Evolutionary conservation across 305 asterid species (phyloP), one percentile per base, ranked within the genome.

Genomic region (Petunia hybrid): DNA sequence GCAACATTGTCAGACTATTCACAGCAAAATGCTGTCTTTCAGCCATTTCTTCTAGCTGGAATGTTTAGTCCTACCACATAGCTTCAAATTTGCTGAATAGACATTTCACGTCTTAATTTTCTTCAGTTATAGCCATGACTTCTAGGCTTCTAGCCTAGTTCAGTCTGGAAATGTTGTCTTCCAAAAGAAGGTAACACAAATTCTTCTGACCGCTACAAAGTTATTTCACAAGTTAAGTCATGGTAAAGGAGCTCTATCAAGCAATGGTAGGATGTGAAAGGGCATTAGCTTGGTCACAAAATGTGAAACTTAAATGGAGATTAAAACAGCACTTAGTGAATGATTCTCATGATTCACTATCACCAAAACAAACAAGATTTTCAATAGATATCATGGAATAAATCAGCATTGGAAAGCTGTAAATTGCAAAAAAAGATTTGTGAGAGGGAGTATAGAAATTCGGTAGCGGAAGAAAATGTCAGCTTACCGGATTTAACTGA

Each of bases 381-480:
- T 41, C 36, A 41, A 6, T n/a, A 45, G 31, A 70, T 70, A 45
- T 45, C 60, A 6, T 46, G 77, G 46, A 31, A 48, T 48, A 2
- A 45, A 35, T 48, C 7, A 12, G 61, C 62, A 71, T 12, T 35
- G 61, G 31, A 46, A 31, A 71, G 62, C 78, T 71, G 62, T 71
- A 71, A 71, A 71, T 13, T 48, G 78, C 43, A 48, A 48, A 39
- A 35, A 6, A 53, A 67, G 55, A 71, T 10, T 35, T 48, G 42
- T 71, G 61, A 61, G 42, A 48, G 59, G 31, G 43, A 31, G 78
- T 48, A 61, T 31, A 71, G 48, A 71, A 43, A 9, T 71, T 71
- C 78, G 35, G 43, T 51, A 71, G 78, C 62, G 5, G 62, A 71
- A 71, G 78, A 31, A 12, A 48, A 71, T 71, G 43, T 48, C 78